phyloP scores from a whole-genome alignment of 2,329 filamentous ascomycete genomes.

The Cercospora janseana region DNA sequence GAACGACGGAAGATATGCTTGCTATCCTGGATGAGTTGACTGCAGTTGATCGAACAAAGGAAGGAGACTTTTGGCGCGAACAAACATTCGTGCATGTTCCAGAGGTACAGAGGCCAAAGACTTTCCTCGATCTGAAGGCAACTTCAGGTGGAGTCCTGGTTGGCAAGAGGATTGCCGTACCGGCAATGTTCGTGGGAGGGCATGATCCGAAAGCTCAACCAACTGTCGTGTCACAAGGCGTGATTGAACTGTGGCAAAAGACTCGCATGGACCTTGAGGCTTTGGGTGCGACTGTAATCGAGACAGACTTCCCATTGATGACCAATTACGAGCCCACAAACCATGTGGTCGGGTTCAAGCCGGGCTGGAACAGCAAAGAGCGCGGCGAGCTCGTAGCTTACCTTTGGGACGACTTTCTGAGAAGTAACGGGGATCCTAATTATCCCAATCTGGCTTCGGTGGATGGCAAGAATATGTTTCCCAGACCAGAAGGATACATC shows the following conservation, averaged over 20 bases:
- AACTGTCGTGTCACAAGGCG: constrained; percentile 39
- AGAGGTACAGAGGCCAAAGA: constrained; percentile 35
- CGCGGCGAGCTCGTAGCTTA: constrained; percentile 51
- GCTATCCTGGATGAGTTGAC: constrained; percentile 51
- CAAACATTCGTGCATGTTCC: constrained; percentile 50
- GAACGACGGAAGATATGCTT: constrained; percentile 53
- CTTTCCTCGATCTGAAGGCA: constrained; percentile 39
- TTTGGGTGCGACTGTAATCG: constrained; percentile 45
- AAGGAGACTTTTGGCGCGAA: constrained; percentile 56
- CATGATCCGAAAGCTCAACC: constrained; percentile 37
- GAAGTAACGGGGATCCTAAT: constrained; percentile 42
- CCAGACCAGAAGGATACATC: constrained; percentile 39
- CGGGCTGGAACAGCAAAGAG: constrained; percentile 50
- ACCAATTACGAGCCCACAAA: constrained; percentile 48
- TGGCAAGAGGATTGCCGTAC: constrained; percentile 51
- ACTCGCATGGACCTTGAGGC: constrained; percentile 41
- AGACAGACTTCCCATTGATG: constrained; percentile 49
- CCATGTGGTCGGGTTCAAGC: constrained; percentile 45
- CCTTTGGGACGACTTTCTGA: constrained; percentile 54
- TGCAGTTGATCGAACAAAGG: constrained; percentile 42
- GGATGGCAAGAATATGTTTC: constrained; percentile 42
- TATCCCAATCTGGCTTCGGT: constrained; percentile 43
- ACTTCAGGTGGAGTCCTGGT: constrained; percentile 35
- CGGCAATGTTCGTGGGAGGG: constrained; percentile 52
- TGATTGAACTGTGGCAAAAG: constrained; percentile 40